Base-by-base conservation (phyloP, 2,329 filamentous ascomycete genomes). In the Cordyceps farinosa region DNA sequence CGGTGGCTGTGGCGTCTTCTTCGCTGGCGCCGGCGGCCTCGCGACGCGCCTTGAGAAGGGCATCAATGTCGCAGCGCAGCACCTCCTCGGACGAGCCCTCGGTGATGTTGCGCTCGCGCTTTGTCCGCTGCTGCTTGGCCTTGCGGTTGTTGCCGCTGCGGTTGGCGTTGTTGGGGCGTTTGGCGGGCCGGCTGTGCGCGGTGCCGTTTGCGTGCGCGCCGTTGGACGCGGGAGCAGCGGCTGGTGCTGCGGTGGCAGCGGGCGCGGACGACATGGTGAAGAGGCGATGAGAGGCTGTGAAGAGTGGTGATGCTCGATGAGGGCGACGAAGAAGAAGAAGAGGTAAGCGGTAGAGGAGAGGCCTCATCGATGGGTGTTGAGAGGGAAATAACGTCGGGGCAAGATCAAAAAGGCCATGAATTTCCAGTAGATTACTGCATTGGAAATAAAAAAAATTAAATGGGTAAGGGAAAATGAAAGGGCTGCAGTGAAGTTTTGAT, bases 51-150 rank as follows among this genome's bases (percentile, higher is more conserved):
- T 74, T 78, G 52, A 85, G 75, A 30, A 89, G 74, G 3, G 79
- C 78, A 58, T 85, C 78, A 53, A 92, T 80, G 71, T 92, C 89
- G 56, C 81, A 75, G 55, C 83, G 77, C 52, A 92, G 78, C 53
- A 91, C 85, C 70, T 91, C 87, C 65, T 91, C 89, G 27, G 80
- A 79, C 0, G 86, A 85, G 9, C 86, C 87, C 66, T 84, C 84
- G 48, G 83, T 84, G 65, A 83, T 87, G 67, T 84, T 83, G 66
- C 81, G 81, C 70, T 85, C 82, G 62, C 82, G 81, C 79, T 84
- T 86, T 45, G 79, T 80, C 73, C 84, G 84, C 69, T 83, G 83
- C 59, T 77, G 72, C 67, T 78, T 76, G 69, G 70, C 72, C 40
- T 67, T 64, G 36, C 70, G 68, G 38, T 68, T 67, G 27, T 30